A percentile compares a stretch with the other conserved stretches of the same genome.
phyloP scores from a whole-genome alignment of 1,139 yeast species.

The Lizanozyma gosingica region DNA sequence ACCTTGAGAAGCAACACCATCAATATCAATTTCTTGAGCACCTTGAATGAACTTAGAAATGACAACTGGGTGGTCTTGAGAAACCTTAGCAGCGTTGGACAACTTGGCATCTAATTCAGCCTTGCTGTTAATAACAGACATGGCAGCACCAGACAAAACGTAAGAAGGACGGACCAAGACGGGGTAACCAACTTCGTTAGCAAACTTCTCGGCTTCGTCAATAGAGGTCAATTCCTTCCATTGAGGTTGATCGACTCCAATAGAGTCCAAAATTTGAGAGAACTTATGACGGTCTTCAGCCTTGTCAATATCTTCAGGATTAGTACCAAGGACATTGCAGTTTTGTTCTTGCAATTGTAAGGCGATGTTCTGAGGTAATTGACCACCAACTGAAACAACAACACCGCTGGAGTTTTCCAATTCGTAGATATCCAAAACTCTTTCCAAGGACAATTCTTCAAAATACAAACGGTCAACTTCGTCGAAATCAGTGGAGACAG shows the following conservation, averaged over 20 bases:
- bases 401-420: conserved; percentile 84
- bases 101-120: conserved; percentile 74
- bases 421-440: conserved; percentile 96
- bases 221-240: conserved; percentile 93
- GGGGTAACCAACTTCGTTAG: conserved; percentile 84
- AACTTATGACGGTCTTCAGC: conserved; percentile 99
- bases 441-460: conserved; percentile 89
- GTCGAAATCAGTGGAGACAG: conserved; percentile 96
- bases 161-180: conserved; percentile 97
- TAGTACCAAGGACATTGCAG: conserved; percentile 86
- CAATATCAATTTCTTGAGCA: conserved; percentile 95
- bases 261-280: conserved; percentile 86
- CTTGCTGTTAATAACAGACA: conserved; percentile 81
- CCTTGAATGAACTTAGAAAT: conserved; percentile 92
- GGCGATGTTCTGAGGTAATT: conserved; percentile 95
- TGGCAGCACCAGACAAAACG: conserved; percentile 96
- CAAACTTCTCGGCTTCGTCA: conserved; percentile 78
- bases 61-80: conserved; percentile 95
- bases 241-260: conserved; percentile 90
- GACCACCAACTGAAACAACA: conserved; percentile 96
- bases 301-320: conserved; percentile 90
- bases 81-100: conserved; percentile 82
- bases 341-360: conserved; percentile 72
- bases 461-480: conserved; percentile 96
- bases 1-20: conserved; percentile 90